These are phyloP conservation scores for Saccharomyces hybrid DNA, from an alignment of 1,139 yeast genomes.

Conservation along the genomic window DNA sequence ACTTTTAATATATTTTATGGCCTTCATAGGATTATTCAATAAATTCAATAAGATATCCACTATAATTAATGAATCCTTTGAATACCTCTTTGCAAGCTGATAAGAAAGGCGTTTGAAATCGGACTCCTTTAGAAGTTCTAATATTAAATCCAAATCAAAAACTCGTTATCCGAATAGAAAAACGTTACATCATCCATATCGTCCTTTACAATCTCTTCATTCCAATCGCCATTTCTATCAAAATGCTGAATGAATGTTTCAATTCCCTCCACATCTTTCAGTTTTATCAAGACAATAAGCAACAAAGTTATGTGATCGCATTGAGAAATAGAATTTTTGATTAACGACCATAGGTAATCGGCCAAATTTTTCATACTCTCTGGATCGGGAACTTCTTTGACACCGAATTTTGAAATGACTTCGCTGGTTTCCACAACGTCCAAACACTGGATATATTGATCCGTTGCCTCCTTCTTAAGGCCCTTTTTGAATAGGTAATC, in stretches of 20 bases:
- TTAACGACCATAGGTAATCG: constrained; percentile 54
- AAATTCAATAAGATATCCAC: constrained; percentile 72
- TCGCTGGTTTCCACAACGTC: constrained; percentile 59
- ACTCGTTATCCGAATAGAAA: constrained; percentile 25
- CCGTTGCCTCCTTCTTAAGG: constrained; percentile 60
- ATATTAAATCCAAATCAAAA: constrained; percentile 63
- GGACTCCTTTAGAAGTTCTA: constrained; percentile 71
- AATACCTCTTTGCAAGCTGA: constrained; percentile 52
- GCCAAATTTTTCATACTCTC: constrained; percentile 41
- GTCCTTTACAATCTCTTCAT: constrained; percentile 31
- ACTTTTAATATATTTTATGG: constrained; percentile 61
- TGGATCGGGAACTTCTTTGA: constrained; percentile 53
- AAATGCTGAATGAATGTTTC: constrained; percentile 48
- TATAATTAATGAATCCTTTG: constrained; percentile 67
- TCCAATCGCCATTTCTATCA: constrained; percentile 35
- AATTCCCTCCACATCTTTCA: constrained; percentile 55
- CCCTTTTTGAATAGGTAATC: constrained; percentile 62
- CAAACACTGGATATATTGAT: constrained; percentile 53
- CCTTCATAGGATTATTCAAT: constrained; percentile 52
- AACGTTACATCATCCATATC: constrained; percentile 29
- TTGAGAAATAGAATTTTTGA: constrained; percentile 47
- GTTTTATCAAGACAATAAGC: constrained; percentile 75
- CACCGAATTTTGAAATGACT: constrained; percentile 72
- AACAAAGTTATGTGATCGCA: constrained; percentile 77
- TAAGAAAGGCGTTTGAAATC: constrained; percentile 66